Evolutionary conservation across 495 filamentous ascomycete species (phyloP).

Genomic region (Alectoria sarmentosa): DNA sequence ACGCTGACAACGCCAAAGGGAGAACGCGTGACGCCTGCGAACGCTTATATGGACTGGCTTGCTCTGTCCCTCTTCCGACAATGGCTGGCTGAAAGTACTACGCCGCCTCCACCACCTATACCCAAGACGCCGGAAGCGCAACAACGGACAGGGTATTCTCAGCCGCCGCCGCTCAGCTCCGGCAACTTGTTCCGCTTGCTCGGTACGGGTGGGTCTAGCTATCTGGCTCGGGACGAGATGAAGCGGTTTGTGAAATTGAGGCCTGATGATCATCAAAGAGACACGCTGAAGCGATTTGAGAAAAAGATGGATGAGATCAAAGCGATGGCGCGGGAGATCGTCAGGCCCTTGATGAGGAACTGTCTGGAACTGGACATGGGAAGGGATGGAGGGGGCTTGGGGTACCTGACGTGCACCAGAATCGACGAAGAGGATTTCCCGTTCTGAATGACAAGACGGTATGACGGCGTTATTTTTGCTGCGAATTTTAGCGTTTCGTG

Average conservation of each 20-base stretch:
- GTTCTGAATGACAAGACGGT: constrained; percentile 54
- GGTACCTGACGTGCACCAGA: constrained; percentile 74
- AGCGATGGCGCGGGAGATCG: constrained; percentile 67
- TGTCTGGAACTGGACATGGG: constrained; percentile 69
- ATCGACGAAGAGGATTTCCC: constrained; percentile 72
- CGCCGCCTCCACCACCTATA: constrained; percentile 52
- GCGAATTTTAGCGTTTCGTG: neutral
- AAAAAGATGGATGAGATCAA: constrained; percentile 83
- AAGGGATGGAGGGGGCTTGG: constrained; percentile 30
- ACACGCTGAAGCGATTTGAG: constrained; percentile 75
- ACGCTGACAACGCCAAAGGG: constrained; percentile 71
- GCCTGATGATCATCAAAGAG: constrained; percentile 61
- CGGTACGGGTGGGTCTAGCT: constrained; percentile 51
- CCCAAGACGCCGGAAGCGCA: constrained; percentile 33
- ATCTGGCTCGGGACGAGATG: constrained; percentile 76
- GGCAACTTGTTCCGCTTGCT: constrained; percentile 70
- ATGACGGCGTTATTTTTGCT: neutral
- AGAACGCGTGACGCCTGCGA: constrained; percentile 69
- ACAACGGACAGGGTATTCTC: constrained; percentile 22
- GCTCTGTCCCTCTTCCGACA: constrained; percentile 78
- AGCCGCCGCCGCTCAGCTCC: constrained; percentile 26
- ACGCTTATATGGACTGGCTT: constrained; percentile 80
- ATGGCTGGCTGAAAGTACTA: constrained; percentile 83
- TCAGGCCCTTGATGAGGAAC: constrained; percentile 80
- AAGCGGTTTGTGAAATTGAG: constrained; percentile 74